These are phyloP conservation scores for Termitomyces sp. DNA, from an alignment of 768 basidiomycete genomes.

Conservation along the genomic window DNA sequence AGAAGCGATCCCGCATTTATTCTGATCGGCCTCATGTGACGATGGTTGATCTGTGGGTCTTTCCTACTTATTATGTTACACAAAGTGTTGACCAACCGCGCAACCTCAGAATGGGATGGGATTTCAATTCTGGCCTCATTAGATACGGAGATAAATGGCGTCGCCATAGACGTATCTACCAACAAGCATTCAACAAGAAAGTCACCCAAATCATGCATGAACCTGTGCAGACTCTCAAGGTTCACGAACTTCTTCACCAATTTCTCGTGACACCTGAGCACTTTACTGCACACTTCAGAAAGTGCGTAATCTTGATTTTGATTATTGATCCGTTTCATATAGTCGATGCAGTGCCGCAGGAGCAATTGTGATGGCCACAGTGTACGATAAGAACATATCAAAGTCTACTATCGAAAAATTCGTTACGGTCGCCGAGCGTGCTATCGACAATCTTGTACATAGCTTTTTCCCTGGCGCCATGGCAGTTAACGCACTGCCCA, in stretches of 20 bases:
- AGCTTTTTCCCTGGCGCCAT: too few relatives aligned
- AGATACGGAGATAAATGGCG: slow-evolving; percentile 31
- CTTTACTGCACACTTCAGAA: slow-evolving; percentile 13
- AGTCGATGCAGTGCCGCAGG: slow-evolving; percentile 7
- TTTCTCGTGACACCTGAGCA: slow-evolving; percentile 18
- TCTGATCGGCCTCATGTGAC: slow-evolving; percentile 1
- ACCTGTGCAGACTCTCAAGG: slow-evolving; percentile 23
- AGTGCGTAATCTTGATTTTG: not conserved
- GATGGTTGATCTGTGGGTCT: slow-evolving; percentile 21
- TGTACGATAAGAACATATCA: too few relatives aligned
- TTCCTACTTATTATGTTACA: not conserved
- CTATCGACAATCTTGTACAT: too few relatives aligned
- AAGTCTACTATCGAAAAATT: too few relatives aligned
- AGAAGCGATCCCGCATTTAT: not conserved
- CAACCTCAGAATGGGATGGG: slow-evolving; percentile 31
- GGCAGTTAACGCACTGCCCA: too few relatives aligned
- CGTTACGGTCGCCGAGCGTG: too few relatives aligned
- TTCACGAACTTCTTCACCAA: slow-evolving; percentile 19
- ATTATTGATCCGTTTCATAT: not conserved
- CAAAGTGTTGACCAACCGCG: not conserved
- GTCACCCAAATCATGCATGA: slow-evolving; percentile 19
- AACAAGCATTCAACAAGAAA: slow-evolving; percentile 24
- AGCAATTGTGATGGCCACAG: slow-evolving; percentile 19
- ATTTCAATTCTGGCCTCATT: slow-evolving; percentile 28
- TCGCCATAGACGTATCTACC: slow-evolving; percentile 25